A percentile compares a stretch with the other conserved stretches of the same genome.
Evolutionary conservation across 148 eudicot species (phyloP).

Genomic region (Agrostemma githago): DNA sequence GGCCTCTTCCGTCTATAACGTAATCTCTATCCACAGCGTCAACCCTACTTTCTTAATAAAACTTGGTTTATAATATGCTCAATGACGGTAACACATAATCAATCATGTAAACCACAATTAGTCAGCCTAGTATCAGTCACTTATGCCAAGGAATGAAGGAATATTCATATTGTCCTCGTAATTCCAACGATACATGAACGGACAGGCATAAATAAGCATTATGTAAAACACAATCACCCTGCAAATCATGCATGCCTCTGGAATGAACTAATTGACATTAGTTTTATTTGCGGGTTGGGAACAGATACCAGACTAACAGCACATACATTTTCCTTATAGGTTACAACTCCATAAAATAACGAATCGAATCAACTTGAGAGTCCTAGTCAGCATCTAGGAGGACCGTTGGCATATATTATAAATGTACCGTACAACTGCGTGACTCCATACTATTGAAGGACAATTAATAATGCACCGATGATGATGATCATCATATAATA

Average conservation of each 20-base stretch:
- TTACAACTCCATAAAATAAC: not conserved
- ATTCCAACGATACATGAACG: conserved; percentile 9
- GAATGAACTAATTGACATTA: not conserved
- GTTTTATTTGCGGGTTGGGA: not conserved
- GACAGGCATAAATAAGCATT: not conserved
- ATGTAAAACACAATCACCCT: not conserved
- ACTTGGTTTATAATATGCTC: not conserved
- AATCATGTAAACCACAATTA: not conserved
- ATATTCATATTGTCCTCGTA: conserved; percentile 1
- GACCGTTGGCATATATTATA: conserved; percentile 4
- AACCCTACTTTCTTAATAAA: not conserved
- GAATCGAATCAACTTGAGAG: not conserved
- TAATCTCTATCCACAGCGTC: conserved; percentile 12
- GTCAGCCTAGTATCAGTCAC: not conserved
- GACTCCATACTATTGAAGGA: not conserved
- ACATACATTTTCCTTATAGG: not conserved
- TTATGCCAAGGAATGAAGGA: conserved; percentile 4
- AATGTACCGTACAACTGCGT: not conserved
- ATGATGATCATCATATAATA: not conserved
- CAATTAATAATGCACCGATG: conserved; percentile 11
- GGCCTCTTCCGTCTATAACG: not conserved
- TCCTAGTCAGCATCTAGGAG: conserved; percentile 9
- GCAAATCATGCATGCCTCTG: not conserved
- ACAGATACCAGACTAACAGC: not conserved
- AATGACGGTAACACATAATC: conserved; percentile 16